Percentiles rank a stretch among this genome's conserved stretches.
phyloP scores from a whole-genome alignment of 1,284 basidiomycete species.

The Irpex sp. region DNA sequence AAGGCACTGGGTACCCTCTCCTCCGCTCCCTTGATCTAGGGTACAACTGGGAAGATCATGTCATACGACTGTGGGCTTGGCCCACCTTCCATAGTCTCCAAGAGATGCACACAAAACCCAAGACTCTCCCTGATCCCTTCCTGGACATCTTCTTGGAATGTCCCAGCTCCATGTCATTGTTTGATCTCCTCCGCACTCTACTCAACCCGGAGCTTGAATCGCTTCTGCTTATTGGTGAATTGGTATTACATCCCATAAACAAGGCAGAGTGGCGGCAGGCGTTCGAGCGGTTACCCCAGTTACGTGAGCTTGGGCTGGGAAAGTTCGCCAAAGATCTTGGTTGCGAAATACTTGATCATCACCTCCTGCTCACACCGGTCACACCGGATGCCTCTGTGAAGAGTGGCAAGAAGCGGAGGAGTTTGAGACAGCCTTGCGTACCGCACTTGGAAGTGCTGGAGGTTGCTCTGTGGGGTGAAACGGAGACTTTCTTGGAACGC shows the following conservation, averaged over 20 bases:
- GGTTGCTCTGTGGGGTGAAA: neutral
- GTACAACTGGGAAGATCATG: neutral
- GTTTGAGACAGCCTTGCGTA: neutral
- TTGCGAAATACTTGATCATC: neutral
- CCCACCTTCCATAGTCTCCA: neutral
- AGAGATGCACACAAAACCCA: too few species aligned
- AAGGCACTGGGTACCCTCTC: too few species aligned
- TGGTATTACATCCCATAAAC: neutral
- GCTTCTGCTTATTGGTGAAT: neutral
- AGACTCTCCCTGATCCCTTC: neutral
- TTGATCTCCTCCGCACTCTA: neutral
- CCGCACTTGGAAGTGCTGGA: neutral
- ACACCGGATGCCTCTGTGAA: too few species aligned
- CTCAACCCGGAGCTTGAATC: neutral
- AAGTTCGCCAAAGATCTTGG: neutral
- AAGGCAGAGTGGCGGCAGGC: neutral
- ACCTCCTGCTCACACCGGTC: neutral
- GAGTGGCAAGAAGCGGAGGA: neutral
- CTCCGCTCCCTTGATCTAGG: neutral
- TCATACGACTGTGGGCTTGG: neutral
- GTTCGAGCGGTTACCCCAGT: neutral
- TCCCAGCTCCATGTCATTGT: too few species aligned
- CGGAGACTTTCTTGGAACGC: neutral
- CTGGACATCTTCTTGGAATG: neutral
- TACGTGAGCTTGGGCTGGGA: neutral